These are phyloP conservation scores for Myochromella boudieri DNA, from an alignment of 768 basidiomycete species.

Conservation along the genomic window DNA sequence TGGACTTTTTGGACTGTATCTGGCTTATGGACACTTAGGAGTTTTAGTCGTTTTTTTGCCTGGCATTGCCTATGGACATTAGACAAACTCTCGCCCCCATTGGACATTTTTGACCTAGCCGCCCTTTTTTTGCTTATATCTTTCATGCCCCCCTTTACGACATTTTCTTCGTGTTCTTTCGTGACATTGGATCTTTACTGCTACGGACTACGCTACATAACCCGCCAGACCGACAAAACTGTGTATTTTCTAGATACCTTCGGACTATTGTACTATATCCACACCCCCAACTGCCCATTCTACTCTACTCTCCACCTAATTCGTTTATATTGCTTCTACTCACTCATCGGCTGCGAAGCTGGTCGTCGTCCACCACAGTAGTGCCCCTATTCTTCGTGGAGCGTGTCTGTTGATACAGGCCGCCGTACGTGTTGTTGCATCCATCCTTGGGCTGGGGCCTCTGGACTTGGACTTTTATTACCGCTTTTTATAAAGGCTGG, in stretches of 20 bases:
- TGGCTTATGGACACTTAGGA: conserved; percentile 21
- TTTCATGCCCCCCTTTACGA: conserved; percentile 10
- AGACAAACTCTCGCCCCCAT: conserved; percentile 20
- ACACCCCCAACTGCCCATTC: background rate
- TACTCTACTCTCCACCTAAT: conserved; percentile 4
- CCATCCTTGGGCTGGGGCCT: conserved; percentile 12
- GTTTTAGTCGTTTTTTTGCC: conserved; percentile 20
- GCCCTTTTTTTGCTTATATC: background rate
- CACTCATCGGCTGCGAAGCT: conserved; percentile 13
- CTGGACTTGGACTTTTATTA: conserved; percentile 1
- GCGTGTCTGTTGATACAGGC: conserved; percentile 4
- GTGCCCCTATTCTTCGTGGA: conserved; percentile 7
- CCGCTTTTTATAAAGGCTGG: conserved; percentile 6
- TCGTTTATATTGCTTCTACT: conserved; percentile 15
- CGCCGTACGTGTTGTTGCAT: conserved; percentile 3
- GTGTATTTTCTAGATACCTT: conserved; percentile 21
- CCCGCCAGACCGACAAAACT: conserved; percentile 9
- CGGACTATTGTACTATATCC: conserved; percentile 16
- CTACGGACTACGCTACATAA: conserved; percentile 9
- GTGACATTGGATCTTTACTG: conserved; percentile 2
- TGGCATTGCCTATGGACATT: conserved; percentile 19
- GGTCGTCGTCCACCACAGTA: conserved; percentile 9
- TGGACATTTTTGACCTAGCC: conserved; percentile 17
- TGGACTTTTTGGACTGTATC: conserved; percentile 14
- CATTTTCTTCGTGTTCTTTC: background rate